Percentiles rank a stretch among this genome's conserved stretches.
These are phyloP conservation scores for Corylus heterophylla DNA, from an alignment of 306 rosid species.

Conservation along the genomic window DNA sequence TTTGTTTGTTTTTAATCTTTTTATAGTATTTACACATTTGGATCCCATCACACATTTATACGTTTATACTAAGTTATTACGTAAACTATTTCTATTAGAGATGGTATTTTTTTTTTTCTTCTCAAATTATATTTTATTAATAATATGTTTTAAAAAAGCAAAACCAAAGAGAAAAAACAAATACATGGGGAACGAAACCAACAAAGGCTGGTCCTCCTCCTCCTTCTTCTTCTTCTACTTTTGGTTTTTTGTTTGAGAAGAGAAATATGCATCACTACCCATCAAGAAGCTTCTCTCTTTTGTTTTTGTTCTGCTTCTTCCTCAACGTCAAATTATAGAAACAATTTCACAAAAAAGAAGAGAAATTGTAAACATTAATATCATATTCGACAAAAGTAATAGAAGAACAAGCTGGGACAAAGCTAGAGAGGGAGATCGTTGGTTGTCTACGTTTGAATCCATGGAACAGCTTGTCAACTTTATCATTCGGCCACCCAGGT, in stretches of 20 bases:
- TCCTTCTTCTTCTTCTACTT: constrained; percentile 24
- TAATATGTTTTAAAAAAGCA: no score
- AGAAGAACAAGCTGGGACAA: constrained; percentile 9
- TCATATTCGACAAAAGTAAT: constrained; percentile 22
- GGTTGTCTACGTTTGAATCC: constrained; percentile 38
- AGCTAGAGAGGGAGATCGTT: constrained; percentile 22
- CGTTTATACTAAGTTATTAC: no score
- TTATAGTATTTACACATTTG: no score
- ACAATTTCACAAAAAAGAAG: background rate
- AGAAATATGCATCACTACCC: constrained; percentile 33
- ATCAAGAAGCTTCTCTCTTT: constrained; percentile 3
- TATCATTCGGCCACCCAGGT: constrained; percentile 70
- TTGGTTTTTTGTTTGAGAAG: constrained; percentile 29
- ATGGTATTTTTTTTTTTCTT: no score
- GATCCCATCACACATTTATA: no score
- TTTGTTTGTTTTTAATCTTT: no score
- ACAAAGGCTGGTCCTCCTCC: constrained; percentile 30
- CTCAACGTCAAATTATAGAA: background rate
- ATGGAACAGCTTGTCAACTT: constrained; percentile 71
- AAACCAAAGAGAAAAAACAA: background rate
- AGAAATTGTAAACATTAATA: constrained; percentile 3
- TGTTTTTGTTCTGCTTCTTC: background rate
- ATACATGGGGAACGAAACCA: constrained; percentile 26
- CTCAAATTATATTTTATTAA: no score
- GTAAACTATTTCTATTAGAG: no score